Conservation (phyloP, 805 yeast genomes). For the Kurtzmaniella cleridarum region DNA sequence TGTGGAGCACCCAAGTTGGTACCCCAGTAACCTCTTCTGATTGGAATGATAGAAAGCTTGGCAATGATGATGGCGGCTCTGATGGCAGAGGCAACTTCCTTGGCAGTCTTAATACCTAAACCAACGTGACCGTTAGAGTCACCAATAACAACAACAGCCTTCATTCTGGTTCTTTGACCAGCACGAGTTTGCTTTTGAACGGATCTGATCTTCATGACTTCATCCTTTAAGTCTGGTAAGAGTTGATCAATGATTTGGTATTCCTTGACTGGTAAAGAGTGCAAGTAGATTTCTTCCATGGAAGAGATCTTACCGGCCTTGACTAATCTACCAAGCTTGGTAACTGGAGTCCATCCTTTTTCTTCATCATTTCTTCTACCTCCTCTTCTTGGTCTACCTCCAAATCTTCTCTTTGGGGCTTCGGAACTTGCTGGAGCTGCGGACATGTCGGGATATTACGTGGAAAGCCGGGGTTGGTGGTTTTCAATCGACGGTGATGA, state of each 20-base stretch:
- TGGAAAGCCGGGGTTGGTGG: conserved; percentile 69
- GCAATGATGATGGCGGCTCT: conserved; percentile 99
- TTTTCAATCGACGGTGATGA: conserved; percentile 51
- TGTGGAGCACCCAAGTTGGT: conserved; percentile 99
- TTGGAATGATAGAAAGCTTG: conserved; percentile 96
- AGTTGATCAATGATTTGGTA: conserved; percentile 96
- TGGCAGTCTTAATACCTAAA: conserved; percentile 99
- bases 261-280: conserved; percentile 99
- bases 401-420: conserved; percentile 46
- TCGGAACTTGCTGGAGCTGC: conserved; percentile 23
- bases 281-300: conserved; percentile 97
- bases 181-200: conserved; percentile 99
- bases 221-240: conserved; percentile 94
- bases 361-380: conserved; percentile 86
- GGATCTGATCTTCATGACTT: conserved; percentile 99
- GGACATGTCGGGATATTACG: conserved; percentile 57
- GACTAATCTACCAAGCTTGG: conserved; percentile 99
- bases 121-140: conserved; percentile 99
- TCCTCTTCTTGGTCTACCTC: conserved; percentile 51
- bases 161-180: conserved; percentile 99
- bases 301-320: conserved; percentile 97
- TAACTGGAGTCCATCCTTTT: conserved; percentile 99
- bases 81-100: conserved; percentile 99
- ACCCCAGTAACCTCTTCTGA: conserved; percentile 99
- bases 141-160: conserved; percentile 99